Base-by-base conservation (phyloP, 2,329 filamentous ascomycete species). In the Aspergillus pseudoterreus region DNA sequence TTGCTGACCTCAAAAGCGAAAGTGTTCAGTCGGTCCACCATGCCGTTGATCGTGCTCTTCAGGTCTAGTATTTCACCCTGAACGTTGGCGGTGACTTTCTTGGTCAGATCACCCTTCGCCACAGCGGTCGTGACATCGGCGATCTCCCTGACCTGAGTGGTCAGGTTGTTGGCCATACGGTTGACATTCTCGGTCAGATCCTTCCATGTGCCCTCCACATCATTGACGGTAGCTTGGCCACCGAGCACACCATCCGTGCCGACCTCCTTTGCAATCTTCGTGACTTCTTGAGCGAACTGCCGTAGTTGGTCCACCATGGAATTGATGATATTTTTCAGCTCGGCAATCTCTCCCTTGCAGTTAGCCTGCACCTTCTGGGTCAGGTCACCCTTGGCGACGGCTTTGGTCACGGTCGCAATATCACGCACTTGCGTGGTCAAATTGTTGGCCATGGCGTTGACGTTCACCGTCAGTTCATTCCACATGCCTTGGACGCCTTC, bases 231-330 rank as follows among this genome's bases (percentile, higher is more conserved):
- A 45, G 94, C 92, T 72, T 99, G 94, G 9, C 94, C 92, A 68
- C 94, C 92, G 14, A 99, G 82, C 56, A 91, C 85, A 63, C 92
- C 92, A 71, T 99, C 92, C 1, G 94, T 97, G 54, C 92, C 92
- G 78, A 97, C 94, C 73, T 97, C 92, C 69, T 90, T 87, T 35
- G 92, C 92, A 65, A 99, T 88, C 72, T 94, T 95, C 35, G 92
- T 97, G 63, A 99, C 94, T 75, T 97, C 92, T 66, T 91, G 88
- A 9, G 94, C 94, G 68, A 97, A 97, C 67, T 96, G 92, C 67
- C 95, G 90, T 52, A 99, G 79, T 71, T 96, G 94, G 70, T 96
- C 94, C 60, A 99, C 92, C 92, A 99, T 99, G 69, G 89, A 94
- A 75, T 99, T 99, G 78, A 97, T 99, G 43, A 94, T 97, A 54